Evolutionary conservation across 2,329 filamentous ascomycete species (phyloP).

Genomic region (Verticillium albo-atrum): DNA sequence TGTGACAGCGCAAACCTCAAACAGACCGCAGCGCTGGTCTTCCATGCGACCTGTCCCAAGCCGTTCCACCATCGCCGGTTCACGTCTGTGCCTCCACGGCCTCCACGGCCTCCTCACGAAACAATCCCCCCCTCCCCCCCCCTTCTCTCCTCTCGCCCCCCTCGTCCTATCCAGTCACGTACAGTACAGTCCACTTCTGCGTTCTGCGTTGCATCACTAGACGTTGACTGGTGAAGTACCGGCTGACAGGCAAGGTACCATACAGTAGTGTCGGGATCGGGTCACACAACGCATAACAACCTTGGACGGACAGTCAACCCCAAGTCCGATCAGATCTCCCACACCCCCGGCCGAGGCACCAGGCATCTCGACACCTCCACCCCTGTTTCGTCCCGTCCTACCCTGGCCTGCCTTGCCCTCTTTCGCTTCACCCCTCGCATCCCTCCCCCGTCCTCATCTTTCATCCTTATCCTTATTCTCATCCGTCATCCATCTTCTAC

Average conservation of each 20-base stretch:
- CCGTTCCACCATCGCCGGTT: neutral
- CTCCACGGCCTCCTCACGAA: neutral
- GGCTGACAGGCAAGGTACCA: neutral
- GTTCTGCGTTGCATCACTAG: neutral
- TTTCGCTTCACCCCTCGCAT: neutral
- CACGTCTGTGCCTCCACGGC: neutral
- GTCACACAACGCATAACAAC: neutral
- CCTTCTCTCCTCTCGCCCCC: no score
- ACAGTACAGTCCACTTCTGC: neutral
- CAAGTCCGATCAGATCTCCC: neutral
- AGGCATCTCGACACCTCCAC: neutral
- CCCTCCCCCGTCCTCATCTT: neutral
- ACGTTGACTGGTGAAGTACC: neutral
- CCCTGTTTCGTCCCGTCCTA: neutral
- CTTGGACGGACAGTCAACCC: neutral
- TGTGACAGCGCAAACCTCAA: neutral
- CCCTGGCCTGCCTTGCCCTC: neutral
- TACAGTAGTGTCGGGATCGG: neutral
- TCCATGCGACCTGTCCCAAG: neutral
- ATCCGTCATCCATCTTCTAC: neutral
- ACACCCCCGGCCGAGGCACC: neutral
- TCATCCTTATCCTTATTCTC: neutral
- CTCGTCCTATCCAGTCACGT: no score
- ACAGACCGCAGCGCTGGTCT: neutral
- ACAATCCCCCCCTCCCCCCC: neutral